Evolutionary conservation across 768 basidiomycete genomes (phyloP).

Genomic region (Lentinula edodes): DNA sequence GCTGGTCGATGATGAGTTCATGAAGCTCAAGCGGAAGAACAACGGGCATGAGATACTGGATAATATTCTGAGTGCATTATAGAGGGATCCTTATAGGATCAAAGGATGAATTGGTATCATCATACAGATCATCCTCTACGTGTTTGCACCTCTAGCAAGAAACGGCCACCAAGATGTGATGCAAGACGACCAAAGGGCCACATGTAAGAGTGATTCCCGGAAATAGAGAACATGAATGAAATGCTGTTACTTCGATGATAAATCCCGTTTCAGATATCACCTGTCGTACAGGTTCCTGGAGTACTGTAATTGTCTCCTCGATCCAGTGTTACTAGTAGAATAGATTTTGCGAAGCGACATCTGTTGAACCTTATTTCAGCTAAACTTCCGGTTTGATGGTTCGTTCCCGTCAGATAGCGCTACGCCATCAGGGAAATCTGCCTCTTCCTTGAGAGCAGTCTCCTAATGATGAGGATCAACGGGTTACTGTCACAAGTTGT

Average conservation of each 20-base stretch:
- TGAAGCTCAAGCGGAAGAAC: conserved; percentile 1
- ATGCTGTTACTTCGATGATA: no score
- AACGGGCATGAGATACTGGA: neutral
- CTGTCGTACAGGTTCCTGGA: no score
- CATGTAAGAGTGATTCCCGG: no score
- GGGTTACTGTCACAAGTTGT: conserved; percentile 29
- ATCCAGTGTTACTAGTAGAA: no score
- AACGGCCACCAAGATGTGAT: no score
- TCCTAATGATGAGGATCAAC: conserved; percentile 31
- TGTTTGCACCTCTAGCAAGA: no score
- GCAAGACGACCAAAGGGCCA: no score
- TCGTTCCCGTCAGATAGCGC: neutral
- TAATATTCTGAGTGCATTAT: neutral
- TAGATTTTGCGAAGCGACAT: no score
- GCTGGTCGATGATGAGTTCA: conserved; percentile 1
- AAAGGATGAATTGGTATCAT: neutral
- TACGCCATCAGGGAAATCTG: conserved; percentile 31
- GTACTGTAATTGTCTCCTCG: no score
- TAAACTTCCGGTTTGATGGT: neutral
- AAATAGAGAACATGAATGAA: no score
- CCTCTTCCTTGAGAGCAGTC: conserved; percentile 38
- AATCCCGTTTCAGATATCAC: no score
- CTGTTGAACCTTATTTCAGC: no score
- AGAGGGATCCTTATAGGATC: neutral
- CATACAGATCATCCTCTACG: neutral